These are phyloP conservation scores for Phylloporus rhodoxanthus DNA, from an alignment of 768 basidiomycete genomes.

Conservation along the genomic window DNA sequence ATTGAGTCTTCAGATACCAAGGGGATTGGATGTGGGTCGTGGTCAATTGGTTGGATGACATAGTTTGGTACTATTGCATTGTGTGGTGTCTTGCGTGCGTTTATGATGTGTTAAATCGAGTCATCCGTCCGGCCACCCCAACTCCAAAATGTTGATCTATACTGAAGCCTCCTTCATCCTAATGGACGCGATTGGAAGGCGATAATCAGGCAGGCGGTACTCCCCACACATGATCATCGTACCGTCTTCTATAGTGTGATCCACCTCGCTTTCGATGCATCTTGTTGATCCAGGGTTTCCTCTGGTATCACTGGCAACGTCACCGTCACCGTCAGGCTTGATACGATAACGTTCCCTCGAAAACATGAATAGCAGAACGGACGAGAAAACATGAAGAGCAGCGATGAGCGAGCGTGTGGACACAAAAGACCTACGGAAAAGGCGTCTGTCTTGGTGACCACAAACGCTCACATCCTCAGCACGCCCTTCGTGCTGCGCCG, in stretches of 20 bases:
- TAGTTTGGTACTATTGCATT: too few species aligned
- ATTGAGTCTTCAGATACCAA: background rate
- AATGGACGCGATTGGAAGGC: too few species aligned
- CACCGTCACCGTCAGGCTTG: background rate
- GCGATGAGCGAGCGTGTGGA: background rate
- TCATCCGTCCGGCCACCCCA: too few species aligned
- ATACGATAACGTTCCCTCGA: background rate
- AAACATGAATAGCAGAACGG: background rate
- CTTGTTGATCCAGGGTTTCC: too few species aligned
- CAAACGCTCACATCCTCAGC: background rate
- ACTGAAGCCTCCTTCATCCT: too few species aligned
- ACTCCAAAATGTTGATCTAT: too few species aligned
- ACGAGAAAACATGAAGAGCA: background rate
- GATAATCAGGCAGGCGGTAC: too few species aligned
- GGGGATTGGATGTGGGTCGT: background rate
- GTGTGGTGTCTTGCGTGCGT: too few species aligned
- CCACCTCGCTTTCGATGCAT: too few species aligned
- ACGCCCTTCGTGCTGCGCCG: background rate
- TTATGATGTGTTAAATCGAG: too few species aligned
- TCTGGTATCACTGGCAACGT: too few species aligned
- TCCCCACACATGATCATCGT: background rate
- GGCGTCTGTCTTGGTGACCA: background rate
- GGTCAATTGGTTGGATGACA: background rate
- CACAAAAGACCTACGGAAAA: background rate
- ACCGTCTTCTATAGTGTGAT: background rate